Percentiles rank a stretch among this genome's conserved stretches.
Conservation (phyloP, 495 filamentous ascomycete genomes). For the Elaphomyces granulatus region DNA sequence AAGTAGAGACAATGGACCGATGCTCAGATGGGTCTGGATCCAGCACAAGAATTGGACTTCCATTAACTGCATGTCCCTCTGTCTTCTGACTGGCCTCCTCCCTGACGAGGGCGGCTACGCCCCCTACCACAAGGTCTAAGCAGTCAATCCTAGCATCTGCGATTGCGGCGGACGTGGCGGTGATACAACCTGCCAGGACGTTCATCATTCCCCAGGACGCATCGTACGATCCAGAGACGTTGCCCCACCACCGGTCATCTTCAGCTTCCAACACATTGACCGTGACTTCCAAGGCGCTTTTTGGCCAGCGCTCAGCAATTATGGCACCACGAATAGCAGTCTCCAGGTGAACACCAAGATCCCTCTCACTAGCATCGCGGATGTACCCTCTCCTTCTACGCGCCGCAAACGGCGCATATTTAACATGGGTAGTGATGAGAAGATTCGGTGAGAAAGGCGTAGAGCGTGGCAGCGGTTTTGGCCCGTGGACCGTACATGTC, state of each 20-base stretch:
- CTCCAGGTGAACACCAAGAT: constrained; percentile 82
- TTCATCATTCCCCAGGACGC: constrained; percentile 71
- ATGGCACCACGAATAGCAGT: constrained; percentile 78
- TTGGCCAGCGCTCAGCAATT: constrained; percentile 88
- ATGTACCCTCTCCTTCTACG: constrained; percentile 71
- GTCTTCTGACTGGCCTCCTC: constrained; percentile 14
- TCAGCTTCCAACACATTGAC: constrained; percentile 90
- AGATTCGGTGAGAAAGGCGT: constrained; percentile 82
- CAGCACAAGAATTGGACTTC: constrained; percentile 39
- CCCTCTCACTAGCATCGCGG: constrained; percentile 71
- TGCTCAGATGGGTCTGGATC: constrained; percentile 79
- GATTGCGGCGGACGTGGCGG: constrained; percentile 87
- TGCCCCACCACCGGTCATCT: constrained; percentile 49
- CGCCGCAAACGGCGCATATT: constrained; percentile 90
- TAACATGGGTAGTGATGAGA: constrained; percentile 79
- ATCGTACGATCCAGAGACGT: constrained; percentile 32
- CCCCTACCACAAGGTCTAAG: constrained; percentile 77
- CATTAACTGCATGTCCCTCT: constrained; percentile 12
- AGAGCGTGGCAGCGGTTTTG: constrained; percentile 76
- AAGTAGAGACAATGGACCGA: constrained; percentile 52
- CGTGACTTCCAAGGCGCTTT: constrained; percentile 85
- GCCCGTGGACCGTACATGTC: constrained; percentile 83
- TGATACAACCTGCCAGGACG: constrained; percentile 83
- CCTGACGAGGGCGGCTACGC: constrained; percentile 67
- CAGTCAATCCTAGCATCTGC: constrained; percentile 93